These are phyloP conservation scores for Clavariopsis aquatica DNA, from an alignment of 495 filamentous ascomycete species.

Conservation along the genomic window DNA sequence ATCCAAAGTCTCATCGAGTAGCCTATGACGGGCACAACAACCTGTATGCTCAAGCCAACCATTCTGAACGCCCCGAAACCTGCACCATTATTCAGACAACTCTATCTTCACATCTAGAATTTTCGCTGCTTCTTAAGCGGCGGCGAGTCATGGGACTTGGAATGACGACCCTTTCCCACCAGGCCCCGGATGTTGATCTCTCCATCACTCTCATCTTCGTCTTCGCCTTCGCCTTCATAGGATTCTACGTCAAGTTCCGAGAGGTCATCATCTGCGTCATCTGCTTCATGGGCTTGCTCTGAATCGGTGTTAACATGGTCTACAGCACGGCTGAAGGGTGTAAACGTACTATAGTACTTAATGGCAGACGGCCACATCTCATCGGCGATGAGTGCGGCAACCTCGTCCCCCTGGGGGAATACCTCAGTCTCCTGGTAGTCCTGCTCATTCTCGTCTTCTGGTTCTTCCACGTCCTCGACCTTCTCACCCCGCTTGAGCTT, in stretches of 20 bases:
- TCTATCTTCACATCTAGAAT: not conserved
- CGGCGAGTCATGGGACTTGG: constrained; percentile 26
- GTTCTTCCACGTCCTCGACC: constrained; percentile 55
- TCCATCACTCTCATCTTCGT: constrained; percentile 51
- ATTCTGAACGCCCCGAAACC: no score
- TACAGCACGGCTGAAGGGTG: constrained; percentile 28
- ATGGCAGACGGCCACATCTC: constrained; percentile 85
- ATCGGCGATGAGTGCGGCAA: constrained; percentile 77
- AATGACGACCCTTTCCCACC: constrained; percentile 37
- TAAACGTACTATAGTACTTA: constrained; percentile 79
- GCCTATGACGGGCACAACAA: no score
- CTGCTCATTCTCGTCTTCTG: constrained; percentile 57
- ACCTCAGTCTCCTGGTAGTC: constrained; percentile 66
- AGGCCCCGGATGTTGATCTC: constrained; percentile 47
- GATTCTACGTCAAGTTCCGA: constrained; percentile 62
- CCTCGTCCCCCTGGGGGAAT: constrained; percentile 75
- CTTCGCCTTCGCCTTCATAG: constrained; percentile 48
- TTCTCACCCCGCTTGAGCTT: constrained; percentile 59
- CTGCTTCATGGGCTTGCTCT: constrained; percentile 66
- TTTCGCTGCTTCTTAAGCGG: constrained; percentile 35
- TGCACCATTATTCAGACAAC: no score
- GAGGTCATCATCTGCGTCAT: constrained; percentile 52
- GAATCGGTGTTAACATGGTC: constrained; percentile 17
- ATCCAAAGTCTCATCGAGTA: no score
- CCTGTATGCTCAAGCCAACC: no score